Conservation (phyloP, 192 early-diverging fungal species). For the Linnemannia schmuckeri region DNA sequence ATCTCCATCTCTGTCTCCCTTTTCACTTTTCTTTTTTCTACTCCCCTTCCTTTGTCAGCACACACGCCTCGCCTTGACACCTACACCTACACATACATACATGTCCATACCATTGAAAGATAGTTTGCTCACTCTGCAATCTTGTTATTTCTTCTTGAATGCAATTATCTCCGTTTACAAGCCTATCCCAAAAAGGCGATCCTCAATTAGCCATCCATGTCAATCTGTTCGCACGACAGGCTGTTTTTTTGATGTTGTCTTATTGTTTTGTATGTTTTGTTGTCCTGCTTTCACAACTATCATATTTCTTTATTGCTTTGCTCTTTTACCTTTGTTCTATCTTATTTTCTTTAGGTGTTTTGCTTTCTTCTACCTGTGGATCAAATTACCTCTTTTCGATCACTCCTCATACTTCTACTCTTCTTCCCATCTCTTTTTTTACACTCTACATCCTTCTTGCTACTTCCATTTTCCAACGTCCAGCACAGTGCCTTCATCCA, state of each 20-base stretch:
- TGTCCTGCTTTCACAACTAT: not conserved
- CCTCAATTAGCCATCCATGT: too few species aligned
- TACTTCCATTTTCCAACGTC: not conserved
- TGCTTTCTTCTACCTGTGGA: not conserved
- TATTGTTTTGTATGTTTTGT: not conserved
- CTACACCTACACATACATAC: too few species aligned
- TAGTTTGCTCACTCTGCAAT: too few species aligned
- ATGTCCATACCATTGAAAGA: too few species aligned
- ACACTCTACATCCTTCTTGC: not conserved
- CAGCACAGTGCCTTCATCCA: not conserved
- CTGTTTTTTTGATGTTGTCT: not conserved
- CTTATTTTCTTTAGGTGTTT: slow-evolving; percentile 17
- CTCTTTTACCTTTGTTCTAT: slow-evolving; percentile 5
- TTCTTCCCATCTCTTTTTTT: too few species aligned
- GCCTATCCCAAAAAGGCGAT: too few species aligned
- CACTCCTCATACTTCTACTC: not conserved
- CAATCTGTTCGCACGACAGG: not conserved
- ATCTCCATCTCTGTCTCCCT: not conserved
- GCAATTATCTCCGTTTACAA: too few species aligned
- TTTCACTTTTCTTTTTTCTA: not conserved
- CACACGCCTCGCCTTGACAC: not conserved
- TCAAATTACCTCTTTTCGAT: not conserved
- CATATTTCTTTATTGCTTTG: slow-evolving; percentile 3
- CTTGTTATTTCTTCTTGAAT: too few species aligned
- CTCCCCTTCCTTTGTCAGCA: slow-evolving; percentile 6